Percentiles rank a stretch among this genome's conserved stretches.
Evolutionary conservation across 345 rosid genomes (phyloP).

Genomic region (Citrus sinensis): DNA sequence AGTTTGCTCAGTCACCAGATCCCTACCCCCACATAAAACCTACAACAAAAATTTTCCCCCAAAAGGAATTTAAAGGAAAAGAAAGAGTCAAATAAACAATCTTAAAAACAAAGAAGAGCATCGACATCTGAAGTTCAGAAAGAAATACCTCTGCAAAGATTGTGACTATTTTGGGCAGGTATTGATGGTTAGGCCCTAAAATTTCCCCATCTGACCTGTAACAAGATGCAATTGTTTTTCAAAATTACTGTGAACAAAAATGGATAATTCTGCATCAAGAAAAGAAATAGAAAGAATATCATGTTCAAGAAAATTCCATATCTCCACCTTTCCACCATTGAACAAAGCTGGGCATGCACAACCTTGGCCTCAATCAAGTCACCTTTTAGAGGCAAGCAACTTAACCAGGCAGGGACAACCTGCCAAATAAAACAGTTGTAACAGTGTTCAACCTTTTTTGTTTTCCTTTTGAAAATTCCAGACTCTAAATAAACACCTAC

Average conservation of each 20-base stretch:
- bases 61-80: not conserved
- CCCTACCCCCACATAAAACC: slow-evolving; percentile 73
- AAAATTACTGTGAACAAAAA: not conserved
- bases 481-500: not conserved
- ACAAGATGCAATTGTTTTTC: slow-evolving; percentile 3
- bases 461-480: not conserved
- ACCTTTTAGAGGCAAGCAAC: slow-evolving; percentile 64
- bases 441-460: not conserved
- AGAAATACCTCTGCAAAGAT: slow-evolving; percentile 42
- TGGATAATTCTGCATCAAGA: not conserved
- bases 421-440: slow-evolving; percentile 12
- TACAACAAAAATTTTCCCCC: slow-evolving; percentile 19
- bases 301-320: not conserved
- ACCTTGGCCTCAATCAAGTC: slow-evolving; percentile 67
- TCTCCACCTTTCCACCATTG: slow-evolving; percentile 63
- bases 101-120: not conserved
- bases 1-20: slow-evolving; percentile 72
- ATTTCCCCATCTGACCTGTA: slow-evolving; percentile 62
- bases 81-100: not conserved
- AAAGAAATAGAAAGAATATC: not conserved
- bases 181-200: slow-evolving; percentile 62
- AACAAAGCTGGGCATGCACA: slow-evolving; percentile 75
- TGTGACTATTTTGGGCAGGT: slow-evolving; percentile 66
- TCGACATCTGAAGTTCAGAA: not conserved
- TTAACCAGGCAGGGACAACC: slow-evolving; percentile 73